These are phyloP conservation scores for Aspergillus bombycis DNA, from an alignment of 2,329 filamentous ascomycete genomes.

Conservation along the genomic window DNA sequence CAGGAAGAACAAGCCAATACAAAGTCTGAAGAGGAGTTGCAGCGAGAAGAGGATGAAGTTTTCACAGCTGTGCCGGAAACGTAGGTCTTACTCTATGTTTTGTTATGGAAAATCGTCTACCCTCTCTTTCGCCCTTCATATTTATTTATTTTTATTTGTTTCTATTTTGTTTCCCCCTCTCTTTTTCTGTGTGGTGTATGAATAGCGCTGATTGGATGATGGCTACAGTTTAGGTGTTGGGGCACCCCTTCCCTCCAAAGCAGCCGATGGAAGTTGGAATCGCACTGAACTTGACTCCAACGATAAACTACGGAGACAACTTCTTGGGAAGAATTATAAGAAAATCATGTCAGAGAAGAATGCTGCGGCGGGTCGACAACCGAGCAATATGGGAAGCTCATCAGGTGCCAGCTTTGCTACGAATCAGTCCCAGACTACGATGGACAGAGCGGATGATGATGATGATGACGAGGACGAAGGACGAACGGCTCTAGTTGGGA, in stretches of 20 bases:
- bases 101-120: too few species aligned
- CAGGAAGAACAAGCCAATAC: constrained; percentile 40
- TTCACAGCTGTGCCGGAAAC: constrained; percentile 58
- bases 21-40: constrained; percentile 49
- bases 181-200: neutral
- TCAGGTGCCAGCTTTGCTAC: neutral
- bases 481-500: constrained; percentile 43
- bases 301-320: constrained; percentile 49
- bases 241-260: constrained; percentile 47
- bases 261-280: constrained; percentile 44
- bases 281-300: constrained; percentile 46
- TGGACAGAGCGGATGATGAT: constrained; percentile 21
- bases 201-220: neutral
- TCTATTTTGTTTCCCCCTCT: constrained; percentile 4
- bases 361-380: constrained; percentile 37
- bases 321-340: constrained; percentile 48
- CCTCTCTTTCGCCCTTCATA: too few species aligned
- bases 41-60: constrained; percentile 58
- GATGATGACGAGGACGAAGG: constrained; percentile 47
- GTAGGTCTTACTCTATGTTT: constrained; percentile 39
- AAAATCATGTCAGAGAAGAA: constrained; percentile 45
- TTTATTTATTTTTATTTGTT: neutral
- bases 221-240: constrained; percentile 50
- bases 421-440: neutral
- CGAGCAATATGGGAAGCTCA: neutral